phyloP scores from a whole-genome alignment of 352 stramenopile genomes.

The Globisporangium irregulare region DNA sequence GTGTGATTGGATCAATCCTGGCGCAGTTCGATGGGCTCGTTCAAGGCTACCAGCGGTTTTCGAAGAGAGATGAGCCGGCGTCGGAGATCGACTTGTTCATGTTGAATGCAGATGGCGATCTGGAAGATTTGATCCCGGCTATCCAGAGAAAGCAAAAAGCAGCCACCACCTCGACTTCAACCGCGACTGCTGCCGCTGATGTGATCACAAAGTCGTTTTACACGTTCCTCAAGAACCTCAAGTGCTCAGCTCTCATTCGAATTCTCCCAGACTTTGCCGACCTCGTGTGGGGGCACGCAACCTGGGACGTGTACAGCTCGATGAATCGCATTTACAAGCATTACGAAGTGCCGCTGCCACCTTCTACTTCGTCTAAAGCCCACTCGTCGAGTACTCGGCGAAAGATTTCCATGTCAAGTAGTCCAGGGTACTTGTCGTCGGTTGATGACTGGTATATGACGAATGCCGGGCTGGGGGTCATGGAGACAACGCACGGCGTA shows the following conservation, averaged over 20 bases:
- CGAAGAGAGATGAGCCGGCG: conserved; percentile 16
- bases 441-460: conserved; percentile 84
- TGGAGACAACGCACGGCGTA: conserved; percentile 75
- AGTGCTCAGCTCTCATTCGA: conserved; percentile 75
- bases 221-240: conserved; percentile 49
- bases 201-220: conserved; percentile 32
- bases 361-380: not conserved
- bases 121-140: conserved; percentile 48
- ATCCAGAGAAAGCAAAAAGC: conserved; percentile 18
- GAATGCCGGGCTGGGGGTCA: conserved; percentile 38
- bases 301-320: conserved; percentile 65
- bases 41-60: conserved; percentile 35
- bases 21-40: conserved; percentile 55
- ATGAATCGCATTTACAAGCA: conserved; percentile 85
- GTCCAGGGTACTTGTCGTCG: conserved; percentile 69
- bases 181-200: not conserved
- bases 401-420: conserved; percentile 72
- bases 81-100: conserved; percentile 47
- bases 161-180: not conserved
- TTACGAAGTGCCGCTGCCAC: conserved; percentile 59
- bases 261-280: conserved; percentile 54
- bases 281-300: conserved; percentile 64
- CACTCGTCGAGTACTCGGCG: conserved; percentile 13
- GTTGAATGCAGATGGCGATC: conserved; percentile 52
- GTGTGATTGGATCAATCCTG: conserved; percentile 28